A percentile compares a stretch with the other conserved stretches of the same genome.
These are phyloP conservation scores for Zygoascus sp. DNA, from an alignment of 1,139 yeast species.

Conservation along the genomic window DNA sequence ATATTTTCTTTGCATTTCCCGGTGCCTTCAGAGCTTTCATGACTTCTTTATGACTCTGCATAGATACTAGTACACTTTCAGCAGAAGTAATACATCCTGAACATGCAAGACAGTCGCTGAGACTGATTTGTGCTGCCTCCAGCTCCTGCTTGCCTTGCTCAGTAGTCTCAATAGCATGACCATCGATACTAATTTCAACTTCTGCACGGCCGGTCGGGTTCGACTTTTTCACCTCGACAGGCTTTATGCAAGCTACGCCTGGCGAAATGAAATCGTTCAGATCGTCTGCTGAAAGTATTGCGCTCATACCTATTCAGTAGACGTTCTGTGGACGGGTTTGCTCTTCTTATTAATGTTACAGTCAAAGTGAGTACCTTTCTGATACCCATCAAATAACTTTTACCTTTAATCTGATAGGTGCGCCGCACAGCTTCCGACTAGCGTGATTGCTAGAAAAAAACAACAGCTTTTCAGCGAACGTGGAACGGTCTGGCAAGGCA, in stretches of 20 bases:
- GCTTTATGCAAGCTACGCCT: slow-evolving; percentile 92
- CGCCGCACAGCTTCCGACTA: too few species aligned
- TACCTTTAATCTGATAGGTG: background rate
- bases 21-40: slow-evolving; percentile 50
- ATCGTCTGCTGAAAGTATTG: slow-evolving; percentile 81
- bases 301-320: slow-evolving; percentile 63
- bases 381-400: background rate
- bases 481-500: too few species aligned
- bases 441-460: too few species aligned
- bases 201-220: slow-evolving; percentile 45
- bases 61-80: slow-evolving; percentile 85
- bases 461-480: too few species aligned
- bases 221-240: slow-evolving; percentile 49
- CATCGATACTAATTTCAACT: slow-evolving; percentile 61
- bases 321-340: background rate
- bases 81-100: slow-evolving; percentile 97
- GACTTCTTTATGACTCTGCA: slow-evolving; percentile 82
- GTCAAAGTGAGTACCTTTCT: background rate
- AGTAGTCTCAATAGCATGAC: slow-evolving; percentile 66
- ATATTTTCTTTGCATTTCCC: slow-evolving; percentile 34
- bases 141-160: slow-evolving; percentile 54
- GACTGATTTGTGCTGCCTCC: slow-evolving; percentile 79
- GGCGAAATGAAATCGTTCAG: slow-evolving; percentile 93
- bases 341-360: background rate
- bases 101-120: slow-evolving; percentile 93